phyloP scores from a whole-genome alignment of 2,329 filamentous ascomycete species.

The Aspergillus aculeatus region DNA sequence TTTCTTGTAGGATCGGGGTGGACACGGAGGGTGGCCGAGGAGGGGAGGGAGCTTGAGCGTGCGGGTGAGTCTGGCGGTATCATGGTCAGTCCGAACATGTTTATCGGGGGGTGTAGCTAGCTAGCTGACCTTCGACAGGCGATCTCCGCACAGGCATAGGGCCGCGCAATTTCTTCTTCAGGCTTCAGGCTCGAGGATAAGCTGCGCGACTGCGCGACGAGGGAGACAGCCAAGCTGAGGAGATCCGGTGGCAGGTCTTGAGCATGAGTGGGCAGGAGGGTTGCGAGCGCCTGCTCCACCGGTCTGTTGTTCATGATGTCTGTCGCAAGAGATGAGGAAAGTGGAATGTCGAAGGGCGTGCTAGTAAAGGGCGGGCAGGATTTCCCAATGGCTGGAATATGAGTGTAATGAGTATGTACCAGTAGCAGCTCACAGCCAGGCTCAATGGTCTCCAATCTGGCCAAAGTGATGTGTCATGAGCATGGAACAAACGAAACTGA shows the following conservation, averaged over 20 bases:
- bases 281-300: slow-evolving; percentile 70
- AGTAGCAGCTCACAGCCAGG: neutral
- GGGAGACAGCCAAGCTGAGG: slow-evolving; percentile 66
- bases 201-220: slow-evolving; percentile 77
- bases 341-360: neutral
- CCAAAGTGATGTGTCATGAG: neutral
- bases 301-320: slow-evolving; percentile 66
- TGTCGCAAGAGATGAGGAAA: neutral
- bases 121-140: slow-evolving; percentile 75
- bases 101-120: no score
- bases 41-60: slow-evolving; percentile 73
- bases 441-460: neutral
- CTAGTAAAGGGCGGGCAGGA: neutral
- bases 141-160: slow-evolving; percentile 81
- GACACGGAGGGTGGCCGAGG: slow-evolving; percentile 72
- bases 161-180: slow-evolving; percentile 83
- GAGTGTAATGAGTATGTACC: neutral
- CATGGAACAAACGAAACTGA: no score
- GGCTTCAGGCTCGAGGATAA: slow-evolving; percentile 74
- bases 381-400: neutral
- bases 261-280: slow-evolving; percentile 70
- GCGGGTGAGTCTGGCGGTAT: slow-evolving; percentile 64
- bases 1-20: slow-evolving; percentile 77
- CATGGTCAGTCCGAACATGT: no score
- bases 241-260: slow-evolving; percentile 67